A percentile compares a stretch with the other conserved stretches of the same genome.
phyloP scores from a whole-genome alignment of 192 early-diverging fungal species.

The Coemansia reversa region DNA sequence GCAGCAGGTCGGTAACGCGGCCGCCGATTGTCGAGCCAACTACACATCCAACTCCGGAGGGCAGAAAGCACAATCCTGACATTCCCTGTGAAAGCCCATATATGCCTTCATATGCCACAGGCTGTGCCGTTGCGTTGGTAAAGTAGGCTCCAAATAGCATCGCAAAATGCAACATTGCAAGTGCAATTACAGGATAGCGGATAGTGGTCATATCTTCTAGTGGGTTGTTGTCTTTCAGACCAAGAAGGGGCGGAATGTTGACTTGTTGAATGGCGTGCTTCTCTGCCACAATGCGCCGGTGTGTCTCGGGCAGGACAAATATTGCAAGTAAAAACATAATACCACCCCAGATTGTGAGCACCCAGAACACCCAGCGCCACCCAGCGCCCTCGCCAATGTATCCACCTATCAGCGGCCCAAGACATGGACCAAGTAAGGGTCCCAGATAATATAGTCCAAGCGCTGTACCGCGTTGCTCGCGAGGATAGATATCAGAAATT shows the following conservation, averaged over 20 bases:
- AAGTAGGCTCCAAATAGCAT: conserved; percentile 57
- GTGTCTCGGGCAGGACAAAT: conserved; percentile 64
- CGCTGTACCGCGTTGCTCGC: conserved; percentile 56
- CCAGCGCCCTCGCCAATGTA: conserved; percentile 50
- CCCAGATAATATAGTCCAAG: conserved; percentile 57
- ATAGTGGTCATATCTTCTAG: conserved; percentile 26
- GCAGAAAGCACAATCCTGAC: conserved; percentile 55
- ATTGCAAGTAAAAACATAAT: conserved; percentile 47
- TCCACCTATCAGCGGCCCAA: conserved; percentile 60
- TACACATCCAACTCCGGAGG: conserved; percentile 52
- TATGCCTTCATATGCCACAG: conserved; percentile 41
- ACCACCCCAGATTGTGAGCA: conserved; percentile 57
- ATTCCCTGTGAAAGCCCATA: conserved; percentile 47
- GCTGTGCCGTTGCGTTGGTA: conserved; percentile 46
- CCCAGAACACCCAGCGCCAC: conserved; percentile 64
- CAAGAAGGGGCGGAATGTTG: conserved; percentile 28
- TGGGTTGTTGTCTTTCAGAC: conserved; percentile 41
- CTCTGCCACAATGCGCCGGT: conserved; percentile 38
- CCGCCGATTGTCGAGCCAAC: conserved; percentile 49
- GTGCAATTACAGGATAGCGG: conserved; percentile 38
- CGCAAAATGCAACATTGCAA: conserved; percentile 42
- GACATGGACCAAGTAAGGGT: conserved; percentile 52
- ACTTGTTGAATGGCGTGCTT: conserved; percentile 33
- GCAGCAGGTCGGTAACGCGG: conserved; percentile 33
- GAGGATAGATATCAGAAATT: conserved; percentile 57